Evolutionary conservation across 2,329 filamentous ascomycete genomes (phyloP), one percentile per base, ranked within the genome.

Genomic region (Polytolypa hystricis): DNA sequence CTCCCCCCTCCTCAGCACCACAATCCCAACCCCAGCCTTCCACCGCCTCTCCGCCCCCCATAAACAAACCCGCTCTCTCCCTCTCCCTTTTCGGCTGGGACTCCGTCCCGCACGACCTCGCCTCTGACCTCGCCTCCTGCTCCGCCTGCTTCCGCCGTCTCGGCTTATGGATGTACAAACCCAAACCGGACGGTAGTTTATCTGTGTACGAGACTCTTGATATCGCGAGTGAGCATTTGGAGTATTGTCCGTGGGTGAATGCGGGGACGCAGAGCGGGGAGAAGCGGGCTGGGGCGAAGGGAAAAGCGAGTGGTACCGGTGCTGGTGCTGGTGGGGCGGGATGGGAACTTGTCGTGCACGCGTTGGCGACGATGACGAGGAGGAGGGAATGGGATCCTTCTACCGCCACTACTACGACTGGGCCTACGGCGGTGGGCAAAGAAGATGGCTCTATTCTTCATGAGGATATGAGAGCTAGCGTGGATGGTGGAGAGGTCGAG

Each of bases 101-200:
- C 49, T 74, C 81, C 15, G 76, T 79, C 27, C 7, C 47, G 53
- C 21, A 48, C 46, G 61, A 61, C 36, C 55, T 50, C 21, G 48
- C 54, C 18, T 55, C 51, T 7, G 81, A 84, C 42, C 74, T 89
- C 11, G 79, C 83, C 4, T 78, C 77, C 4, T 98, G 91, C 57
- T 73, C 80, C 40, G 83, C 84, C 14, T 98, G 91, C 55, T 82
- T 93, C 52, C 78, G 91, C 41, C 77, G 87, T 1, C 68, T 96
- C 0, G 91, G 91, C 0, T 69, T 98, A 2, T 98, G 91, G 91
- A 81, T 98, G 67, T 96, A 93, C 57, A 81, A 78, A 51, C 79
- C 78, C 56, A 86, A 79, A 57, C 73, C 75, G 49, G 71, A 81
- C 19, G 60, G 57, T 11, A 54, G 53, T 10, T 37, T 47, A 1